These are phyloP conservation scores for Allium fistulosum DNA, from an alignment of 106 monocot species.

Conservation along the genomic window DNA sequence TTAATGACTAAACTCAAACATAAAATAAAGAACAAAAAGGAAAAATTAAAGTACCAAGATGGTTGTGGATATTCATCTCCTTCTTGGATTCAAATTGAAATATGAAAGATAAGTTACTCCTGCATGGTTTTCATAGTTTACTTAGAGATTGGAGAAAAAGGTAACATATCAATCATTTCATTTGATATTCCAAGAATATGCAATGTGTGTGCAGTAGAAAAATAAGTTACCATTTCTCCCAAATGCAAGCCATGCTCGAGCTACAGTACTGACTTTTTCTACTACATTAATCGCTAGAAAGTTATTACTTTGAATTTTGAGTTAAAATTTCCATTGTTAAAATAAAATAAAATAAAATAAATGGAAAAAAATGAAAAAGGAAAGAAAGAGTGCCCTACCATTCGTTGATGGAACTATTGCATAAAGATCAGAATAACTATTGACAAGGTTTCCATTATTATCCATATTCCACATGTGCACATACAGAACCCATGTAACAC, in stretches of 20 bases:
- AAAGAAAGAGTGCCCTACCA: constrained; percentile 13
- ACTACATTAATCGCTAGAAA: neutral
- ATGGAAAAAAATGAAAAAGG: neutral
- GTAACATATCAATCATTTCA: no score
- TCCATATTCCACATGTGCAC: constrained; percentile 65
- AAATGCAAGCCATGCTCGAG: constrained; percentile 70
- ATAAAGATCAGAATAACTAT: constrained; percentile 53
- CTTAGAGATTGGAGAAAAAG: no score
- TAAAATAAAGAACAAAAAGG: no score
- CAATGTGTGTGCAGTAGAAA: no score
- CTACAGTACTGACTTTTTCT: constrained; percentile 6
- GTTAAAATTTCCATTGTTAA: no score
- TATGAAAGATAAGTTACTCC: constrained; percentile 80
- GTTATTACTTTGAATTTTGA: no score
- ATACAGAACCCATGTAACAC: neutral
- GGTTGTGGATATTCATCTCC: no score
- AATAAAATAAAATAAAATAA: constrained; percentile 10
- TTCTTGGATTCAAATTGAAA: no score
- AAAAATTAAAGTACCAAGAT: no score
- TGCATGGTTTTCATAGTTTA: constrained; percentile 8
- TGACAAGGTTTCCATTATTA: constrained; percentile 59
- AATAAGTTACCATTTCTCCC: constrained; percentile 61
- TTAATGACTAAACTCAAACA: no score
- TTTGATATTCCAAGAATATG: no score
- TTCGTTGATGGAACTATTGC: constrained; percentile 21